Base-by-base conservation (phyloP, 139 green algal genomes). In the Axilococcus clingmanii region DNA sequence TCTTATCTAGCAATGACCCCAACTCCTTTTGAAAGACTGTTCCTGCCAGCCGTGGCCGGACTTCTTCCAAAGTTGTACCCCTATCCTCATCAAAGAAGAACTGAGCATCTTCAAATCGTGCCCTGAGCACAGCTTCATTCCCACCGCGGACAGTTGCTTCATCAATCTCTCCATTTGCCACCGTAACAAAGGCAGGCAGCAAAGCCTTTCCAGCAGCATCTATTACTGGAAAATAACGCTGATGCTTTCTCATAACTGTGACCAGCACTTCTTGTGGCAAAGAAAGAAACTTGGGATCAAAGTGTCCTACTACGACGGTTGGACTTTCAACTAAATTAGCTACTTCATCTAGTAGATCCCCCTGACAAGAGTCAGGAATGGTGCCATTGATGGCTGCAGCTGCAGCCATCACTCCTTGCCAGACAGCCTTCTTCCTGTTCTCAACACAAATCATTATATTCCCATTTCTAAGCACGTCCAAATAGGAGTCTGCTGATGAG, bases 221-320 rank as follows among this genome's bases (percentile, higher is more conserved):
- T 53, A 85, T 80, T 11, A 99, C 78, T 0, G 91, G 91, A 74
- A 99, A 99, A 69, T 99, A 99, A 40, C 92, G 79, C 84, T 99
- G 92, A 71, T 99, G 91, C 83, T 99, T 98, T 44, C 77, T 77
- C 92, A 99, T 99, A 19, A 95, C 87, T 74, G 88, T 97, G 15
- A 95, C 83, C 25, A 99, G 72, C 45, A 99, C 81, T 55, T 96
- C 92, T 34, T 75, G 87, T 17, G 92, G 92, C 38, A 99, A 76
- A 19, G 56, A 28, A 23, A 98, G 66, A 72, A 97, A 99, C 7
- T 52, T 59, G 6, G 63, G 45, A 47, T 85, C 73, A 51, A 95
- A 99, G 25, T 16, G 32, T 28, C 92, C 92, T 27, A 75, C 53
- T 3, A 99, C 62, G 12, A 86, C 55, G 2, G 68, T 87, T 14